These are phyloP conservation scores for Calocybe cyanea DNA, from an alignment of 768 basidiomycete genomes.

Conservation along the genomic window DNA sequence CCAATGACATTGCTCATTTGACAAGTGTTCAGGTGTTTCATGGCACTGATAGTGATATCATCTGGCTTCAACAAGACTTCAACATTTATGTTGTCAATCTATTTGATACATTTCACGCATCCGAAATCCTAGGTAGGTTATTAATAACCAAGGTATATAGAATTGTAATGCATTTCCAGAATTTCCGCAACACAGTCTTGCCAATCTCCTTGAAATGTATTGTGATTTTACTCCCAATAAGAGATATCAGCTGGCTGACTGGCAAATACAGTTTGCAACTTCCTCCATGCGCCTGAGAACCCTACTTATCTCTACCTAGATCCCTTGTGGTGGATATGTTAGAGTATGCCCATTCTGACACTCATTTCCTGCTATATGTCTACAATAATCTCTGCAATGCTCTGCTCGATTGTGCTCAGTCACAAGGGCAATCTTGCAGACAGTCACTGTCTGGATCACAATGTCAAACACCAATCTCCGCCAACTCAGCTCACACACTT, in stretches of 20 bases:
- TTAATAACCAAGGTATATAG: no score
- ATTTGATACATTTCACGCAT: conserved; percentile 98
- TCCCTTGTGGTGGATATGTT: conserved; percentile 89
- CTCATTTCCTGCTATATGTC: conserved; percentile 90
- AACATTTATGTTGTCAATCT: conserved; percentile 90
- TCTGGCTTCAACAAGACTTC: conserved; percentile 97
- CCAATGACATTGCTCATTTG: neutral
- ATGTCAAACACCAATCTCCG: conserved; percentile 15
- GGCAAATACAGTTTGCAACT: conserved; percentile 76
- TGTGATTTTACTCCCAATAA: conserved; percentile 92
- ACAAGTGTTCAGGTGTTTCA: conserved; percentile 69
- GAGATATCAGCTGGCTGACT: conserved; percentile 94
- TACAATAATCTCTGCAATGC: conserved; percentile 89
- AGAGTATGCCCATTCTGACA: conserved; percentile 91
- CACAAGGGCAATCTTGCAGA: conserved; percentile 35
- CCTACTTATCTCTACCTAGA: conserved; percentile 23
- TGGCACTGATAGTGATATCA: conserved; percentile 89
- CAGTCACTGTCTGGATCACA: conserved; percentile 22
- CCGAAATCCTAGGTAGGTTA: conserved; percentile 66
- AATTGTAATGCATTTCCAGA: conserved; percentile 36
- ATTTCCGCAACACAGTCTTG: conserved; percentile 80
- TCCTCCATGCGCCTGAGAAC: neutral
- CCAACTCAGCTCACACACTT: conserved; percentile 30
- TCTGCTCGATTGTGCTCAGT: conserved; percentile 64
- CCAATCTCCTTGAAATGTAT: conserved; percentile 80